These are phyloP conservation scores for Apiosordaria backusii DNA, from an alignment of 495 filamentous ascomycete genomes.

Conservation along the genomic window DNA sequence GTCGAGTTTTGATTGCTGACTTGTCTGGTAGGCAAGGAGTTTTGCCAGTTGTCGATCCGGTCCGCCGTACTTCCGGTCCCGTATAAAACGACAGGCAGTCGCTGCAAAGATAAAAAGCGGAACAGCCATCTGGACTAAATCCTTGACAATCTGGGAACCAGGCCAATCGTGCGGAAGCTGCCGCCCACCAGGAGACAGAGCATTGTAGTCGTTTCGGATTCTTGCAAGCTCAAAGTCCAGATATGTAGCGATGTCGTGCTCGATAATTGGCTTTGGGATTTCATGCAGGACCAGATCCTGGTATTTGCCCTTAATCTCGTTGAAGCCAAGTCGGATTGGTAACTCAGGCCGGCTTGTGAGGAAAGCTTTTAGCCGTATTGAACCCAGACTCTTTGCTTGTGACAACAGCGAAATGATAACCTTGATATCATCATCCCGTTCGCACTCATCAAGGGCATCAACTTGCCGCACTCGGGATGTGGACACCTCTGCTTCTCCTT, in stretches of 20 bases:
- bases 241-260: slow-evolving; percentile 37
- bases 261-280: slow-evolving; percentile 27
- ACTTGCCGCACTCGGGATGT: slow-evolving; percentile 74
- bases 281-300: slow-evolving; percentile 33
- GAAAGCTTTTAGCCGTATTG: slow-evolving; percentile 23
- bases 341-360: slow-evolving; percentile 46
- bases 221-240: slow-evolving; percentile 22
- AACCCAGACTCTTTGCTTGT: slow-evolving; percentile 8
- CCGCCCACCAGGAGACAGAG: neutral
- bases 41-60: neutral
- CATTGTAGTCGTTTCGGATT: slow-evolving; percentile 27
- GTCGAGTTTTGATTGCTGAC: neutral
- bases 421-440: slow-evolving; percentile 35
- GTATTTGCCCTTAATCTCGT: slow-evolving; percentile 25
- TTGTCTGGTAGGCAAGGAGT: neutral
- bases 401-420: slow-evolving; percentile 39
- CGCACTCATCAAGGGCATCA: slow-evolving; percentile 26
- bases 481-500: slow-evolving; percentile 75
- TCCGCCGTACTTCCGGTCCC: slow-evolving; percentile 7
- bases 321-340: slow-evolving; percentile 37
- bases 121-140: slow-evolving; percentile 36
- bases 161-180: slow-evolving; percentile 40
- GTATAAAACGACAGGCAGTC: slow-evolving; percentile 44
- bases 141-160: slow-evolving; percentile 24
- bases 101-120: slow-evolving; percentile 46